A percentile compares a stretch with the other conserved stretches of the same genome.
Evolutionary conservation across 192 early-diverging fungal genomes (phyloP).

Genomic region (Backusella mclennaniae): DNA sequence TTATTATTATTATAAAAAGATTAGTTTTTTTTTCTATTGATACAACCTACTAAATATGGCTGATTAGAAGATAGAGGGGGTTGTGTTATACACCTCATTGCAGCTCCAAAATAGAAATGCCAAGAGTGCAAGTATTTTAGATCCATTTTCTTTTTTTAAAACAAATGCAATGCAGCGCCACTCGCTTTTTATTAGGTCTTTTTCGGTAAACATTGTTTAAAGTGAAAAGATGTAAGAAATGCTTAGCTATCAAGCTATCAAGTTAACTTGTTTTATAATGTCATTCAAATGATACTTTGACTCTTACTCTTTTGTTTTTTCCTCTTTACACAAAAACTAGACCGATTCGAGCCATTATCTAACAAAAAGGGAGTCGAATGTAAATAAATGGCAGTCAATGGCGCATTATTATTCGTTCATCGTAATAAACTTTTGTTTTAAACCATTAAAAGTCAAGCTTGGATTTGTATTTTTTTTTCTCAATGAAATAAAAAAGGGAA

Average conservation of each 20-base stretch:
- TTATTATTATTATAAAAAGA: no score
- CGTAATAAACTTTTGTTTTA: background rate
- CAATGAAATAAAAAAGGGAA: background rate
- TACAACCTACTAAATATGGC: no score
- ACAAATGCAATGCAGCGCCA: no score
- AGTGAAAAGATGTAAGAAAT: background rate
- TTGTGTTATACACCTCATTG: no score
- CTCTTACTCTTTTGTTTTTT: no score
- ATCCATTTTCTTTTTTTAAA: no score
- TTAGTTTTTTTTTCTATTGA: no score
- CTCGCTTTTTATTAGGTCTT: no score
- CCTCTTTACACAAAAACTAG: background rate
- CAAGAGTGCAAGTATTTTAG: no score
- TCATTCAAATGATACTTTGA: background rate
- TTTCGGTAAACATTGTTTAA: no score
- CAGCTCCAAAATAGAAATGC: no score
- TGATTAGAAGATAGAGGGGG: no score
- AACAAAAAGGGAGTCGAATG: background rate
- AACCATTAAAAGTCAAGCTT: background rate
- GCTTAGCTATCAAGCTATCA: background rate
- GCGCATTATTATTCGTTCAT: background rate
- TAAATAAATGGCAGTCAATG: background rate
- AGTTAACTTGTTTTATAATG: background rate
- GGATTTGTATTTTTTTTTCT: background rate
- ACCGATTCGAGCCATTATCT: background rate